phyloP scores from a whole-genome alignment of 108 stramenopile species.

The Nitzschia putrida region DNA sequence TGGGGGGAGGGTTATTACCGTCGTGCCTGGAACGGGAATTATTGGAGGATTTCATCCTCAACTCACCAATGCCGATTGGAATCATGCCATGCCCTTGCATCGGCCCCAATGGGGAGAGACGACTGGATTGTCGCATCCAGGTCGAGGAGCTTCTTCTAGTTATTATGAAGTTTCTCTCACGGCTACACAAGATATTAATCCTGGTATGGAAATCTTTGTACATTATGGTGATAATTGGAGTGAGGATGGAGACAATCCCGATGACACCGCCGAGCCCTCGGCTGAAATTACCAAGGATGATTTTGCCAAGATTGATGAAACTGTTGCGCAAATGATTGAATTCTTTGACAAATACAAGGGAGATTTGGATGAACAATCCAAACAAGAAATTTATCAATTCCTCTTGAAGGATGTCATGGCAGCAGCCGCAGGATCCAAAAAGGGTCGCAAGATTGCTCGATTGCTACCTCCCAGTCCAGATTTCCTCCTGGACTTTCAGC shows the following conservation, averaged over 20 bases:
- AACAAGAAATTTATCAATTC: constrained; percentile 67
- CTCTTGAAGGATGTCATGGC: constrained; percentile 64
- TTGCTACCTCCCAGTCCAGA: constrained; percentile 64
- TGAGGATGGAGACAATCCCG: constrained; percentile 46
- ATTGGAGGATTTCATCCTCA: constrained; percentile 42
- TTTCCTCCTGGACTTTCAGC: constrained; percentile 52
- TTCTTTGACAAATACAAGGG: constrained; percentile 73
- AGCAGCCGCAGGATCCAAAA: constrained; percentile 58
- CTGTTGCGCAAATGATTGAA: constrained; percentile 61
- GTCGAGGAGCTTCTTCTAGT: constrained; percentile 59
- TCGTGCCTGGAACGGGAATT: constrained; percentile 49
- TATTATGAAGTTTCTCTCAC: constrained; percentile 61
- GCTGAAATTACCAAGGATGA: constrained; percentile 52
- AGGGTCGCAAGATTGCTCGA: constrained; percentile 28
- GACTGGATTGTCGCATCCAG: constrained; percentile 49
- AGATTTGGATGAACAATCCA: constrained; percentile 56
- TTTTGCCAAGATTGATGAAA: constrained; percentile 66
- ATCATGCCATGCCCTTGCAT: constrained; percentile 44
- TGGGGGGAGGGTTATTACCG: constrained; percentile 28
- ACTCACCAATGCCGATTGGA: constrained; percentile 59
- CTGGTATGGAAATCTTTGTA: constrained; percentile 73
- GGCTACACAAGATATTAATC: constrained; percentile 48
- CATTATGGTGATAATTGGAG: constrained; percentile 65
- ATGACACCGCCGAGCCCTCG: constrained; percentile 42
- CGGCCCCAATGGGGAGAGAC: constrained; percentile 32